Conservation (phyloP, 2,329 filamentous ascomycete species). For the Cadophora malorum region DNA sequence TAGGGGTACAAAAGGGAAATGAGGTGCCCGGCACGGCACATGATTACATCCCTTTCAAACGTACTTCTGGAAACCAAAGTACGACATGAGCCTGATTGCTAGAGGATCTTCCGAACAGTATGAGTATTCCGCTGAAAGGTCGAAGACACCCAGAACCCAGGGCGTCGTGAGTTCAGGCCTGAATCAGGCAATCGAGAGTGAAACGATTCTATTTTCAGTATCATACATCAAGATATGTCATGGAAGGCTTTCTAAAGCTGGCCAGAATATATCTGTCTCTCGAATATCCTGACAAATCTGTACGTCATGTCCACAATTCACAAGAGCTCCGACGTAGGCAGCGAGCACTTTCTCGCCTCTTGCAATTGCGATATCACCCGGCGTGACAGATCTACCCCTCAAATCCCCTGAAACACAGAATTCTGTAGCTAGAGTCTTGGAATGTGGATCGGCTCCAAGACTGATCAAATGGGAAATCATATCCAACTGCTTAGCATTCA, state of each 20-base stretch:
- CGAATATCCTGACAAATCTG: not conserved
- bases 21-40: too few relatives aligned
- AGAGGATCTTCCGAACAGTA: too few relatives aligned
- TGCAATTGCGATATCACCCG: conserved; percentile 6
- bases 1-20: too few relatives aligned
- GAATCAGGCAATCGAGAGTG: too few relatives aligned
- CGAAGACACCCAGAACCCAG: too few relatives aligned
- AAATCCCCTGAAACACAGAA: conserved; percentile 5
- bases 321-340: not conserved
- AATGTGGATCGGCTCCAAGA: conserved; percentile 20
- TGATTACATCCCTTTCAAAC: too few relatives aligned
- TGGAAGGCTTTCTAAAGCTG: not conserved
- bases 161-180: too few relatives aligned
- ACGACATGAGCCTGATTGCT: too few relatives aligned
- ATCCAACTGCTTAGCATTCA: not conserved
- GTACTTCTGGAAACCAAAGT: too few relatives aligned
- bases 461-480: conserved; percentile 13
- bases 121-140: too few relatives aligned
- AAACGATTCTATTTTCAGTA: too few relatives aligned
- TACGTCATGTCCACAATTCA: not conserved
- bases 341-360: not conserved
- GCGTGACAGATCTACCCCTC: conserved; percentile 8
- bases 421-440: not conserved
- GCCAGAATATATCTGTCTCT: not conserved
- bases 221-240: too few relatives aligned